Conservation (phyloP, 768 basidiomycete genomes). For the Mycena galericulata region DNA sequence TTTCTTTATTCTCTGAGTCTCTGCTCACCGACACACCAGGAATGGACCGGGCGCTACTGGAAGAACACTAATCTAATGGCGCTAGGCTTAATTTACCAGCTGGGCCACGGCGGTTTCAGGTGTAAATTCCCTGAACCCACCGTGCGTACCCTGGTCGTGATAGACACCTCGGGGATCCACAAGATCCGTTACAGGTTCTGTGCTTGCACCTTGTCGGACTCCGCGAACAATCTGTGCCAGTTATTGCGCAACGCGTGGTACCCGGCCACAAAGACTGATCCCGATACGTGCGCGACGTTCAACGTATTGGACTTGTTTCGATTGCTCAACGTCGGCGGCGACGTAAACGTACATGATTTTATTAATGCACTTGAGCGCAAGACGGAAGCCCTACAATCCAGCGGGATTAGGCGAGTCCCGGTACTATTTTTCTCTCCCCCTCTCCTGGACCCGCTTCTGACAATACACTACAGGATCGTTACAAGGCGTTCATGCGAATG, state of each 20-base stretch:
- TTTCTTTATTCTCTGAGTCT: background rate
- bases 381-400: background rate
- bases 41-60: conserved; percentile 32
- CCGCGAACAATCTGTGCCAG: conserved; percentile 5
- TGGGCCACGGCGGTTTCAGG: conserved; percentile 29
- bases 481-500: conserved; percentile 16
- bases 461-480: background rate
- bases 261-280: conserved; percentile 28
- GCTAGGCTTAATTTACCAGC: conserved; percentile 27
- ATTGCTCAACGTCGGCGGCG: conserved; percentile 29
- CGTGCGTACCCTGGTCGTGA: conserved; percentile 14
- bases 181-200: conserved; percentile 21
- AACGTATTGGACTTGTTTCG: conserved; percentile 20
- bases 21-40: conserved; percentile 5
- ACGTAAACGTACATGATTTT: conserved; percentile 16
- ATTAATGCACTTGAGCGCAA: conserved; percentile 8
- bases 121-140: background rate
- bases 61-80: background rate
- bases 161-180: conserved; percentile 28
- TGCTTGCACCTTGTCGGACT: conserved; percentile 9
- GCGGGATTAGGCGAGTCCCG: background rate
- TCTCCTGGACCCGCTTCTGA: background rate
- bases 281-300: conserved; percentile 29
- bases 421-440: background rate
- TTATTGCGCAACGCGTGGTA: conserved; percentile 16